These are phyloP conservation scores for Oryza officinalis DNA, from an alignment of 176 grass and related monocot genomes.

Conservation along the genomic window DNA sequence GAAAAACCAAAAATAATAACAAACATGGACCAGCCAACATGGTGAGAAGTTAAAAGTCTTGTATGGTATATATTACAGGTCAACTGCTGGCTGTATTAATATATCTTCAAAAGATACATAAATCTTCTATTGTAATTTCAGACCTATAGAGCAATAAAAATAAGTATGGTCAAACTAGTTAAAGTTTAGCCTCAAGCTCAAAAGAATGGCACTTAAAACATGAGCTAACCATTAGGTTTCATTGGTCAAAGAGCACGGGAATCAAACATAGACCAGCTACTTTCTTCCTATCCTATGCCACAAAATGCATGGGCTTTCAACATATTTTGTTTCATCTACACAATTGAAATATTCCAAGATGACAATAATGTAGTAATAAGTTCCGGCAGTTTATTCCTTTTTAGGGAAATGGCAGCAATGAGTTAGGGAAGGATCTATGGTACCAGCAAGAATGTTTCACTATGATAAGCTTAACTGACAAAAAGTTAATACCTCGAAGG, in stretches of 20 bases:
- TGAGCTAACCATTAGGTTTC: background rate
- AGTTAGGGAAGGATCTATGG: background rate
- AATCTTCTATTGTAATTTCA: background rate
- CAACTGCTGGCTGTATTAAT: background rate
- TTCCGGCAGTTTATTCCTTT: background rate
- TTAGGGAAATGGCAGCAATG: background rate
- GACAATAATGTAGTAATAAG: background rate
- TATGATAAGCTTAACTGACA: background rate
- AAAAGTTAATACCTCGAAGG: conserved; percentile 55
- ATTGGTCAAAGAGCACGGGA: background rate
- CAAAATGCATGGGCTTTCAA: background rate
- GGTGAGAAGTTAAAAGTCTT: background rate
- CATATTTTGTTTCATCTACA: background rate
- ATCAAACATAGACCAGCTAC: background rate
- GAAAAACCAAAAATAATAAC: background rate
- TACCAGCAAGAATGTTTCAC: background rate
- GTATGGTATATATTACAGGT: background rate
- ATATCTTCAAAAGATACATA: background rate
- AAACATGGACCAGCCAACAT: conserved; percentile 7
- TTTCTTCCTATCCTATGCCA: background rate
- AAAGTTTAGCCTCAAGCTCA: background rate
- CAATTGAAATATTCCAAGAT: background rate
- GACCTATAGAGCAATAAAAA: background rate
- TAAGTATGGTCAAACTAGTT: background rate
- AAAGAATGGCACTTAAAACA: background rate